Evolutionary conservation across 1,139 yeast genomes (phyloP).

Genomic region (Yamadazyma conglobata): DNA sequence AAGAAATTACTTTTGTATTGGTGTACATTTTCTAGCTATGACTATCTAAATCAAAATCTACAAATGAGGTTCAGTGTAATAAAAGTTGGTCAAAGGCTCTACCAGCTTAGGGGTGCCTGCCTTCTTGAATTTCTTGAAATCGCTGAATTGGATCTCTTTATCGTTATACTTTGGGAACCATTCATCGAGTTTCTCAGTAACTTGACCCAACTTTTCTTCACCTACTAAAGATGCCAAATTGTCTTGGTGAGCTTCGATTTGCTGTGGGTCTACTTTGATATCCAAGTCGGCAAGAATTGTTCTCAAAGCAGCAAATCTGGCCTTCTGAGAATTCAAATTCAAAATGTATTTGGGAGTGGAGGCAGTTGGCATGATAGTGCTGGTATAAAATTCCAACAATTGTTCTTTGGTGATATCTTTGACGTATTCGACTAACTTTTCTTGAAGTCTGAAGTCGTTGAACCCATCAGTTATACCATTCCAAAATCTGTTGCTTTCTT

Average conservation of each 20-base stretch:
- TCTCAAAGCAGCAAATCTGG: slow-evolving; percentile 22
- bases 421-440: slow-evolving; percentile 55
- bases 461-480: slow-evolving; percentile 67
- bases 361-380: slow-evolving; percentile 31
- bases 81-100: slow-evolving; percentile 28
- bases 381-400: slow-evolving; percentile 51
- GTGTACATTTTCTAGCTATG: too few species aligned
- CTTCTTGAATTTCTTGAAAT: slow-evolving; percentile 24
- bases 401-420: slow-evolving; percentile 54
- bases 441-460: slow-evolving; percentile 65
- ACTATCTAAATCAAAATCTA: too few species aligned
- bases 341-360: slow-evolving; percentile 52
- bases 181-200: slow-evolving; percentile 12
- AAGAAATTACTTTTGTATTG: too few species aligned
- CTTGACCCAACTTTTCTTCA: slow-evolving; percentile 4
- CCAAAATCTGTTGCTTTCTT: slow-evolving; percentile 70
- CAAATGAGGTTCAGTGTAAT: slow-evolving; percentile 31
- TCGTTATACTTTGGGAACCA: slow-evolving; percentile 28
- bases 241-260: slow-evolving; percentile 18
- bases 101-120: slow-evolving; percentile 35
- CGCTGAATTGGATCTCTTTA: slow-evolving; percentile 16
- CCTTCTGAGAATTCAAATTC: slow-evolving; percentile 63
- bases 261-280: slow-evolving; percentile 17
- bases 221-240: slow-evolving; percentile 17
- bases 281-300: slow-evolving; percentile 20